Conservation (phyloP, 1,139 yeast genomes). For the Sugiyamaella grinbergsii region DNA sequence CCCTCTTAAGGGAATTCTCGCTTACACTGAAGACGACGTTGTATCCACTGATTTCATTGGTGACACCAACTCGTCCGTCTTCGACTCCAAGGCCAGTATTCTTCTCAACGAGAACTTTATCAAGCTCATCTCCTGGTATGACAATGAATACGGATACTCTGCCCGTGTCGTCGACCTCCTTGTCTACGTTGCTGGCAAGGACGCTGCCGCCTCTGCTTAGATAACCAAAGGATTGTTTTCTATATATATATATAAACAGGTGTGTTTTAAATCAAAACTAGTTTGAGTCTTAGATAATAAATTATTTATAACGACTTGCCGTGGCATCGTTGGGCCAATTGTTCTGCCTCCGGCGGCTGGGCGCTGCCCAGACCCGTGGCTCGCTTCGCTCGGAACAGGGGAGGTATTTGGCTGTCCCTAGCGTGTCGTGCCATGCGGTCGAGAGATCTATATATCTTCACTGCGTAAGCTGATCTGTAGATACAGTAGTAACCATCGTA, state of each 20-base stretch:
- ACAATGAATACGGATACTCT: slow-evolving; percentile 89
- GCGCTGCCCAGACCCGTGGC: too few species aligned
- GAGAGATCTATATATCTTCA: too few species aligned
- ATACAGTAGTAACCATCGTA: too few species aligned
- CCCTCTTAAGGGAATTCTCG: slow-evolving; percentile 71
- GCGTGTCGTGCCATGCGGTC: too few species aligned
- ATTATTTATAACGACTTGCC: background rate
- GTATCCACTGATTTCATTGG: slow-evolving; percentile 84
- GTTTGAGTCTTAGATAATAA: background rate
- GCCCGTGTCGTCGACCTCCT: slow-evolving; percentile 87
- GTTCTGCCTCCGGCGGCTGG: background rate
- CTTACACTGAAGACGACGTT: slow-evolving; percentile 85
- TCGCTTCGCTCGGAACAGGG: background rate
- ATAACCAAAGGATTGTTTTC: background rate
- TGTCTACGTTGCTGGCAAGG: slow-evolving; percentile 62
- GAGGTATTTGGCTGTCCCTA: too few species aligned
- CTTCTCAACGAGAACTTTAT: slow-evolving; percentile 78
- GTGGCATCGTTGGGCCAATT: too few species aligned
- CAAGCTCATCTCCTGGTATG: slow-evolving; percentile 88
- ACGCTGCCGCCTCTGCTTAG: slow-evolving; percentile 36
- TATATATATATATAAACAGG: too few species aligned
- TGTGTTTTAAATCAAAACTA: too few species aligned
- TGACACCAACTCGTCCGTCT: slow-evolving; percentile 76
- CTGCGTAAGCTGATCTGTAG: too few species aligned
- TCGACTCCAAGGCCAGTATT: slow-evolving; percentile 85